Percentiles rank a stretch among this genome's conserved stretches.
Evolutionary conservation across 2,329 filamentous ascomycete species (phyloP).

Genomic region (Akanthomyces dipterigenus): DNA sequence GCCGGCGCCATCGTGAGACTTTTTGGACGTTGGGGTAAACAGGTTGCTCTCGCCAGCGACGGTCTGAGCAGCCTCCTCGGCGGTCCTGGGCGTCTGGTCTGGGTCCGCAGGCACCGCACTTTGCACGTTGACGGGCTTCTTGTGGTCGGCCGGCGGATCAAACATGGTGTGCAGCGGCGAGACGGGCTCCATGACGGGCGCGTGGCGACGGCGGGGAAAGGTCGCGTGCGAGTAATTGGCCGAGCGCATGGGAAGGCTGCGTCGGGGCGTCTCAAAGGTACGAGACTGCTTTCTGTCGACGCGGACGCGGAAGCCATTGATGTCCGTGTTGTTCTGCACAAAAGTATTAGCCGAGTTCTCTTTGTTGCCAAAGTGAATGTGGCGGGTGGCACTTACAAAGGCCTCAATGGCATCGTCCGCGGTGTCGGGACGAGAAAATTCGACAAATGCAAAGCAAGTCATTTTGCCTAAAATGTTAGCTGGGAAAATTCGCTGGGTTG

Average conservation of each 20-base stretch:
- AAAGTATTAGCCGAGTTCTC: neutral
- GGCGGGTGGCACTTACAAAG: constrained; percentile 27
- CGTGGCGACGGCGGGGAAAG: constrained; percentile 10
- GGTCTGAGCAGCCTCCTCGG: neutral
- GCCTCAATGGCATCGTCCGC: constrained; percentile 29
- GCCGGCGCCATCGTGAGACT: neutral
- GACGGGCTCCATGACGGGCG: neutral
- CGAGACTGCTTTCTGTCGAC: constrained; percentile 32
- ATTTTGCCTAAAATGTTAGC: constrained; percentile 17
- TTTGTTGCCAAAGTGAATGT: neutral
- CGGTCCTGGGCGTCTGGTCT: constrained; percentile 1
- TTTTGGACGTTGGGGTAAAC: constrained; percentile 9
- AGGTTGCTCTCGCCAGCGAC: neutral
- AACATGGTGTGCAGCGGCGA: constrained; percentile 10
- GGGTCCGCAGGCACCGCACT: neutral
- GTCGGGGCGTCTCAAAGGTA: constrained; percentile 17
- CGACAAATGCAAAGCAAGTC: constrained; percentile 31
- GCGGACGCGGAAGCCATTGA: constrained; percentile 28
- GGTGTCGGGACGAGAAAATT: constrained; percentile 31
- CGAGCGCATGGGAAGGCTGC: constrained; percentile 2
- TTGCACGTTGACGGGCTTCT: neutral
- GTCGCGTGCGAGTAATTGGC: constrained; percentile 8
- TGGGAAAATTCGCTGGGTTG: neutral
- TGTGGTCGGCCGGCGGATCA: neutral
- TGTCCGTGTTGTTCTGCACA: constrained; percentile 24